These are phyloP conservation scores for Massarina eburnea DNA, from an alignment of 2,329 filamentous ascomycete species.

Conservation along the genomic window DNA sequence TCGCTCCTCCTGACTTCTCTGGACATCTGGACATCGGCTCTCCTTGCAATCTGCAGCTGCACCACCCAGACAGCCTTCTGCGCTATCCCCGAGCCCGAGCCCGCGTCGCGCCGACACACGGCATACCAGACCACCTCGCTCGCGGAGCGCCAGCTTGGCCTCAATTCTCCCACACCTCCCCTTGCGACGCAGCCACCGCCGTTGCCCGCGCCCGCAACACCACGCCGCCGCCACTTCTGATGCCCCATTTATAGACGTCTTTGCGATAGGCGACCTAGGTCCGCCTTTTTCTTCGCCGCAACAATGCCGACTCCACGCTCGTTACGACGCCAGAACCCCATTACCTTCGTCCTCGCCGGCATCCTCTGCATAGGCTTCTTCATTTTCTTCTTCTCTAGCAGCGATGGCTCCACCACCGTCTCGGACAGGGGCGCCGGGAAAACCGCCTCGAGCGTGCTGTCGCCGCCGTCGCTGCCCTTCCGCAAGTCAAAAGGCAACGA, in stretches of 20 bases:
- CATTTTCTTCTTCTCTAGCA: slow-evolving; percentile 64
- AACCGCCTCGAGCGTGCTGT: slow-evolving; percentile 69
- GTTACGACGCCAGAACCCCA: slow-evolving; percentile 76
- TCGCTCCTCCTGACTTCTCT: not conserved
- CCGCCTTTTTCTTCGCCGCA: slow-evolving; percentile 26
- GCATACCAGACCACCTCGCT: slow-evolving; percentile 12
- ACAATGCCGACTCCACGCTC: slow-evolving; percentile 63
- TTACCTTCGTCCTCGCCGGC: slow-evolving; percentile 71
- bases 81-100: slow-evolving; percentile 2
- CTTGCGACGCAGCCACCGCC: slow-evolving; percentile 19
- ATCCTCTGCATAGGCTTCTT: slow-evolving; percentile 67
- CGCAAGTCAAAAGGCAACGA: slow-evolving; percentile 63
- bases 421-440: slow-evolving; percentile 52
- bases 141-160: slow-evolving; percentile 28
- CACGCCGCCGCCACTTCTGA: slow-evolving; percentile 26
- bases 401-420: slow-evolving; percentile 53
- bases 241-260: slow-evolving; percentile 33
- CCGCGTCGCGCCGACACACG: slow-evolving; percentile 5
- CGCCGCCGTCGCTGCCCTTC: slow-evolving; percentile 73
- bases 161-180: slow-evolving; percentile 31
- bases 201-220: slow-evolving; percentile 9
- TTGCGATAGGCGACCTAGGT: slow-evolving; percentile 33
- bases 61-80: not conserved
- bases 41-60: slow-evolving; percentile 1
- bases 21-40: slow-evolving; percentile 3